Evolutionary conservation across 108 stramenopile genomes (phyloP).

Genomic region (Epithemia pelagica): DNA sequence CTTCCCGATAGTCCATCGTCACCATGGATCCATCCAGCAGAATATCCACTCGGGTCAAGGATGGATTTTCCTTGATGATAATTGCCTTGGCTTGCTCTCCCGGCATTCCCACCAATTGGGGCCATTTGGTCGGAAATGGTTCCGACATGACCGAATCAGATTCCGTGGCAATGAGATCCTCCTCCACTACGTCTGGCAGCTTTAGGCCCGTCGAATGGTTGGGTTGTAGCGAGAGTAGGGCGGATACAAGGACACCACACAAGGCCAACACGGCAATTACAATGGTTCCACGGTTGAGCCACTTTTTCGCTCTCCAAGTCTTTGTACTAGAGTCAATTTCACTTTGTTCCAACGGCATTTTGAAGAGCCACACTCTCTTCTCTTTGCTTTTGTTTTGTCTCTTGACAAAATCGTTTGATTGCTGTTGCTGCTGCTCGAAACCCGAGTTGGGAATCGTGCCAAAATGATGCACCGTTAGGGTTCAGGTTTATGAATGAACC

Average conservation of each 20-base stretch:
- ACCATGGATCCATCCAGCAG: conserved; percentile 36
- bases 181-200: background rate
- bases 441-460: no score
- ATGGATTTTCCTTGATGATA: conserved; percentile 1
- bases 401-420: no score
- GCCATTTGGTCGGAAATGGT: background rate
- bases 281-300: background rate
- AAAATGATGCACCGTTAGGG: no score
- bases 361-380: no score
- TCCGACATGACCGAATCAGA: background rate
- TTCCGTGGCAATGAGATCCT: background rate
- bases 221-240: background rate
- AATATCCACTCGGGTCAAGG: conserved; percentile 2
- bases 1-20: conserved; percentile 49
- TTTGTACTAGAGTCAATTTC: no score
- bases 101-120: background rate
- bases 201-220: background rate
- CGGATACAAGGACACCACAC: background rate
- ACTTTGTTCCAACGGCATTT: no score
- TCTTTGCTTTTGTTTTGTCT: no score
- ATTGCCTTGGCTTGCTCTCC: background rate
- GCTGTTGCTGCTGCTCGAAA: no score
- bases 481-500: no score
- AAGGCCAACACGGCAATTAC: background rate
- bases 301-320: background rate